Evolutionary conservation across 2,329 filamentous ascomycete species (phyloP), one percentile per base, ranked within the genome.

Genomic region (Epichloe coenophiala): DNA sequence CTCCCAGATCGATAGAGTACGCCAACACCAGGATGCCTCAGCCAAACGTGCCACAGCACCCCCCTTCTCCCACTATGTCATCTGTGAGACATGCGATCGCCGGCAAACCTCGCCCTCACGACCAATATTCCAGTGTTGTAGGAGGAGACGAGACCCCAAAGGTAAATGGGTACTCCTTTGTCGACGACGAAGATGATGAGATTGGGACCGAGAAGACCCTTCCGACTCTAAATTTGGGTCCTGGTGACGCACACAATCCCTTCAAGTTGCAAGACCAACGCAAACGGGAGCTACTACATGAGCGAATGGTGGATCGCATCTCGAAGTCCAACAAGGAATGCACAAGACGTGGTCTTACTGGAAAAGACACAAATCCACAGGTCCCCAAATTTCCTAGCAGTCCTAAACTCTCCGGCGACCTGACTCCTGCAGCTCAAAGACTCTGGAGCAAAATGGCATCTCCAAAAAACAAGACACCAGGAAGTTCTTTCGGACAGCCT

Each of bases 91-190:
- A 90, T 58, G 90, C 90, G 8, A 88, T 96, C 51, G 81, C 84
- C 1, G 88, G 89, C 9, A 79, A 74, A 7, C 80, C 84, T 4
- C 77, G 80, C 8, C 70, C 74, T 2, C 76, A 74, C 8, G 78
- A 83, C 23, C 79, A 80, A 12, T 82, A 88, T 57, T 78, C 78
- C 0, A 70, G 60, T 5, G 74, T 74, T 2, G 58, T 59, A 0
- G 73, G 73, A 1, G 85, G 83, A 15, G 77, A 75, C 52, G 89
- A 94, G 65, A 97, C 91, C 0, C 93, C 91, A 0, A 78, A 88
- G 2, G 87, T 97, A 0, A 95, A 94, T 55, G 93, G 93, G 1
- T 98, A 96, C 64, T 80, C 88, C 0, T 97, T 95, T 66, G 90
- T 98, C 37, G 89, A 95, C 58, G 88, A 94, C 51, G 86, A 85